Evolutionary conservation across 768 basidiomycete genomes (phyloP).

Genomic region (Suillus subaureus): DNA sequence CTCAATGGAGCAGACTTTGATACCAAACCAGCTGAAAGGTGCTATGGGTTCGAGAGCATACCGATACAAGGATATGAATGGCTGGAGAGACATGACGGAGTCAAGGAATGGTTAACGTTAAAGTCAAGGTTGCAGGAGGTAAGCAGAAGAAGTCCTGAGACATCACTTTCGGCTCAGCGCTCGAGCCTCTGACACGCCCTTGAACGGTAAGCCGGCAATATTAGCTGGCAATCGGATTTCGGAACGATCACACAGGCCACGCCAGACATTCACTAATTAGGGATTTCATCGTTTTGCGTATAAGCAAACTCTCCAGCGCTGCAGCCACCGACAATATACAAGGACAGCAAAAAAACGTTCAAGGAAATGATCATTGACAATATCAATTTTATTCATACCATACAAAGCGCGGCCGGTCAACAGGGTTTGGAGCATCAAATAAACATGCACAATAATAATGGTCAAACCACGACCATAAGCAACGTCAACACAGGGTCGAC

Average conservation of each 20-base stretch:
- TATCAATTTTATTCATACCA: not conserved
- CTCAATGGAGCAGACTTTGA: slow-evolving; percentile 64
- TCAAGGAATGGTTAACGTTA: not conserved
- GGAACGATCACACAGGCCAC: too few relatives aligned
- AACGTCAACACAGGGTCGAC: not conserved
- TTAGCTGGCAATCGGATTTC: too few relatives aligned
- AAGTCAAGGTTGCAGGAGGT: not conserved
- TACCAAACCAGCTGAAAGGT: slow-evolving; percentile 71
- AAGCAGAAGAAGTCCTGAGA: not conserved
- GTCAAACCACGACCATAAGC: not conserved
- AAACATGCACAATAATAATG: not conserved
- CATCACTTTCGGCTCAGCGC: too few relatives aligned
- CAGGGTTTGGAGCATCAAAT: slow-evolving; percentile 3
- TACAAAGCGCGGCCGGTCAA: slow-evolving; percentile 21
- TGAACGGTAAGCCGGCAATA: too few relatives aligned
- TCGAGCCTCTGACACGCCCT: too few relatives aligned
- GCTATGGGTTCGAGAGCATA: slow-evolving; percentile 58
- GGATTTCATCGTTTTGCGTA: not conserved
- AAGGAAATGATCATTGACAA: not conserved
- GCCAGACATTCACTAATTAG: too few relatives aligned
- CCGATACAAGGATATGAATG: slow-evolving; percentile 52
- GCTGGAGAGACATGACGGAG: slow-evolving; percentile 36
- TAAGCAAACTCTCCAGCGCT: not conserved
- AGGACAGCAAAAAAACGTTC: not conserved
- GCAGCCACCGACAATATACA: not conserved